Percentiles rank a stretch among this genome's conserved stretches.
Conservation (phyloP, 2,329 filamentous ascomycete genomes). For the Aspergillus brunneoviolaceus region DNA sequence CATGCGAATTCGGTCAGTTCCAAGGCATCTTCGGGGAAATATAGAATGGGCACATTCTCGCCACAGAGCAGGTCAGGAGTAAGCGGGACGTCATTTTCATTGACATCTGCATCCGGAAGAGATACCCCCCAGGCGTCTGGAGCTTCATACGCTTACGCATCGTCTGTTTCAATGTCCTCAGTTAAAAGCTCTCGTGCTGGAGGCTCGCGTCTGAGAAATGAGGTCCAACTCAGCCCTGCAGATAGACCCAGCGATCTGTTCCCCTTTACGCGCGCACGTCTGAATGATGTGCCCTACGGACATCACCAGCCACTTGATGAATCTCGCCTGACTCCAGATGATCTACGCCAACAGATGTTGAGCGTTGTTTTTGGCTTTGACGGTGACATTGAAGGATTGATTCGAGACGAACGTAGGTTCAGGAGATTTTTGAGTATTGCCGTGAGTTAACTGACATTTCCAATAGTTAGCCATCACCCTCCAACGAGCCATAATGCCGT, state of each 20-base stretch:
- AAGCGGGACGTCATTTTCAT: slow-evolving; percentile 48
- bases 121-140: slow-evolving; percentile 39
- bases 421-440: background rate
- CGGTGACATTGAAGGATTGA: slow-evolving; percentile 73
- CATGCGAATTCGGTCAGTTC: slow-evolving; percentile 64
- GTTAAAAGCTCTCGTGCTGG: slow-evolving; percentile 41
- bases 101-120: slow-evolving; percentile 35
- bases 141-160: slow-evolving; percentile 45
- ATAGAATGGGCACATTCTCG: slow-evolving; percentile 39
- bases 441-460: slow-evolving; percentile 17
- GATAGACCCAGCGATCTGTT: slow-evolving; percentile 78
- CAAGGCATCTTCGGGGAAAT: slow-evolving; percentile 52
- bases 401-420: slow-evolving; percentile 72
- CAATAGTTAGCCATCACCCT: slow-evolving; percentile 65
- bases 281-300: slow-evolving; percentile 81
- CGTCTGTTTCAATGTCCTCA: slow-evolving; percentile 50
- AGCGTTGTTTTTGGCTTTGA: slow-evolving; percentile 95
- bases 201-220: slow-evolving; percentile 72
- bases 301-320: slow-evolving; percentile 62
- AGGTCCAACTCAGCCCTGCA: slow-evolving; percentile 75
- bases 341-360: slow-evolving; percentile 86
- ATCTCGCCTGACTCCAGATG: slow-evolving; percentile 65
- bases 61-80: slow-evolving; percentile 44
- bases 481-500: slow-evolving; percentile 74
- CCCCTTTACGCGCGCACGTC: slow-evolving; percentile 75